phyloP scores from a whole-genome alignment of 2,329 filamentous ascomycete genomes.

The Penicillium sp. region DNA sequence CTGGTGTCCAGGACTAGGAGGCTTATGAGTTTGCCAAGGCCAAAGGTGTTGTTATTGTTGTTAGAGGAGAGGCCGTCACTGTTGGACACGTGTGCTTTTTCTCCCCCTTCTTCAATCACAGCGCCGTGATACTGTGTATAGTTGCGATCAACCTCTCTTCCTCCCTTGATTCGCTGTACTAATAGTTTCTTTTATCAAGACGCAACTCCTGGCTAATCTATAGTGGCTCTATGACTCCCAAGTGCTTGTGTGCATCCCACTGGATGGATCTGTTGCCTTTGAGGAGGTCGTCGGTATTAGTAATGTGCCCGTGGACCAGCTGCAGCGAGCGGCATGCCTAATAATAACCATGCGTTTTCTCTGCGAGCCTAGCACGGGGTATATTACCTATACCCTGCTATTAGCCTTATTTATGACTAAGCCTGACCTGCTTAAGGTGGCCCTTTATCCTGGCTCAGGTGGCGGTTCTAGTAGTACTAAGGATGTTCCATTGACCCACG shows the following conservation, averaged over 20 bases:
- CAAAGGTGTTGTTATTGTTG: conserved; percentile 48
- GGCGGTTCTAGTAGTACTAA: conserved; percentile 2
- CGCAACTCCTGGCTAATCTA: conserved; percentile 7
- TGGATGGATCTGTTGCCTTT: conserved; percentile 6
- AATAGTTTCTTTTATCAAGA: not conserved
- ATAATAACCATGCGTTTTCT: conserved; percentile 5
- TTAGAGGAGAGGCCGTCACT: conserved; percentile 58
- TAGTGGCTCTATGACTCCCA: conserved; percentile 11
- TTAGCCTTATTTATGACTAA: conserved; percentile 11
- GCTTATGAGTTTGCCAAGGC: conserved; percentile 53
- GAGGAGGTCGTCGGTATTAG: conserved; percentile 9
- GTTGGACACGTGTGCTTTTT: conserved; percentile 46
- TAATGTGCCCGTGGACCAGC: conserved; percentile 2
- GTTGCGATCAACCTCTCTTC: too few relatives aligned
- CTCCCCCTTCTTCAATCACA: too few relatives aligned
- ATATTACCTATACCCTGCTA: not conserved
- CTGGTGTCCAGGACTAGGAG: conserved; percentile 57
- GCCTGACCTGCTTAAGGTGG: not conserved
- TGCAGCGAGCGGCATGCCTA: conserved; percentile 3
- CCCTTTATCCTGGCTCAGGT: conserved; percentile 2
- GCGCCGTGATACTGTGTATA: too few relatives aligned
- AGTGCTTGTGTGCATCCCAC: conserved; percentile 10
- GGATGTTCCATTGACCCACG: not conserved
- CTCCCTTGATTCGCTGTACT: too few relatives aligned
- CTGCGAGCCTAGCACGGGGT: not conserved